These are phyloP conservation scores for Catunica adiposa DNA, from an alignment of 2,329 filamentous ascomycete species.

Conservation along the genomic window DNA sequence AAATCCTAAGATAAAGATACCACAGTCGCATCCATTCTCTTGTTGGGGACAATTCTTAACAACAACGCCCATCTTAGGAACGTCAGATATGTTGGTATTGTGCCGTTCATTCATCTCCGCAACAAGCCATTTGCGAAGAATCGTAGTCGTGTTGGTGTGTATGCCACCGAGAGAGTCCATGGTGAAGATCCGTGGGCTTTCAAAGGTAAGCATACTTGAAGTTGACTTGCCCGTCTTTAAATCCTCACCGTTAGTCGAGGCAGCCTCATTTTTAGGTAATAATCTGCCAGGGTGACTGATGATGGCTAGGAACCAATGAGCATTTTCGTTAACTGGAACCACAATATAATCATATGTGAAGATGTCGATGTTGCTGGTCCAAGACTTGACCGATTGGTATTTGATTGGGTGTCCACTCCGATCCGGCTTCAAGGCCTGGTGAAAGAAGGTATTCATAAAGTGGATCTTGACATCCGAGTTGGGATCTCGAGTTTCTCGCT, in stretches of 20 bases:
- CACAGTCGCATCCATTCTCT: constrained; percentile 75
- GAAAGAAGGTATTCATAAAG: constrained; percentile 91
- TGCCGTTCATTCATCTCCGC: constrained; percentile 54
- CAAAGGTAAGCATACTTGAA: constrained; percentile 12
- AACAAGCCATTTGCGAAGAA: constrained; percentile 60
- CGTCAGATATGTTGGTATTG: constrained; percentile 24
- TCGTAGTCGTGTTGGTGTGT: constrained; percentile 47
- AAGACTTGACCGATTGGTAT: constrained; percentile 69
- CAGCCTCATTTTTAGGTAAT: constrained; percentile 18
- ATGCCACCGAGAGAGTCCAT: constrained; percentile 64
- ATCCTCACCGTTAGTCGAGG: neutral
- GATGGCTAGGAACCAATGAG: constrained; percentile 89
- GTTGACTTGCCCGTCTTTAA: neutral
- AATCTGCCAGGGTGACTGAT: constrained; percentile 74
- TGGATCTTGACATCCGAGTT: constrained; percentile 48
- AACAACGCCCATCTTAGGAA: constrained; percentile 36
- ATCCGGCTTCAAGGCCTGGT: constrained; percentile 48
- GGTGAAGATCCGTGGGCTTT: constrained; percentile 58
- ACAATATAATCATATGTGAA: constrained; percentile 78
- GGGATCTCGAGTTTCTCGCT: constrained; percentile 25
- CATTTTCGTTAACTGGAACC: constrained; percentile 74
- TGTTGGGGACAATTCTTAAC: constrained; percentile 65
- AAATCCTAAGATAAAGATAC: constrained; percentile 72
- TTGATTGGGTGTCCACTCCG: constrained; percentile 43
- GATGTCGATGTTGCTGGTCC: constrained; percentile 75